Percentiles rank a stretch among this genome's conserved stretches.
These are phyloP conservation scores for Barbatosphaeria neglecta DNA, from an alignment of 495 filamentous ascomycete species.

Conservation along the genomic window DNA sequence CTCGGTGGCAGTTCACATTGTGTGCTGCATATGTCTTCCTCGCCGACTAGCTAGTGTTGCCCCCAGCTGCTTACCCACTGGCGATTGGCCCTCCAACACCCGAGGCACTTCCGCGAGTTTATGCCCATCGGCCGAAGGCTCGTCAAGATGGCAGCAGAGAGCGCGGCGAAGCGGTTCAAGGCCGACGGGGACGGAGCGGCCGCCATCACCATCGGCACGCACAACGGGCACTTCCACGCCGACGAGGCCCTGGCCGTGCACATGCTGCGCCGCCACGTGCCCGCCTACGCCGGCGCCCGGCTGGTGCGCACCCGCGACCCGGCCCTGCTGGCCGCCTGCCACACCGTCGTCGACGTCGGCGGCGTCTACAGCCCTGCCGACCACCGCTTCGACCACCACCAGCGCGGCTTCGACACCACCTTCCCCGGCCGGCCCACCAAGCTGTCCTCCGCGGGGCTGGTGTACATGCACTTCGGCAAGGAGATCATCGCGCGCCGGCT, in stretches of 20 bases:
- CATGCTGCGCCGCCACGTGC: slow-evolving; percentile 76
- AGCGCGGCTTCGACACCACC: slow-evolving; percentile 74
- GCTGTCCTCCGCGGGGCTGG: slow-evolving; percentile 82
- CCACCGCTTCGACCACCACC: slow-evolving; percentile 93
- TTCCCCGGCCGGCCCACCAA: slow-evolving; percentile 69
- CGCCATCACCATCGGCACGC: slow-evolving; percentile 65
- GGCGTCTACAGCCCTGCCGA: slow-evolving; percentile 68
- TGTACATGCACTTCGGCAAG: slow-evolving; percentile 91
- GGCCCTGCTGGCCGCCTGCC: slow-evolving; percentile 62
- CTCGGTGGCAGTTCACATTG: too few species aligned
- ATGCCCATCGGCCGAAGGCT: slow-evolving; percentile 13
- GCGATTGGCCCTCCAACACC: too few species aligned
- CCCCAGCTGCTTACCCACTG: too few species aligned
- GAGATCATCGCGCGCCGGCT: slow-evolving; percentile 65
- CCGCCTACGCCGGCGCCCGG: slow-evolving; percentile 59
- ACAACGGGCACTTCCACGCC: slow-evolving; percentile 97
- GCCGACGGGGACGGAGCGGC: slow-evolving; percentile 24
- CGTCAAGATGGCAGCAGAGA: slow-evolving; percentile 49
- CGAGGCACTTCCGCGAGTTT: too few species aligned
- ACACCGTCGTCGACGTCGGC: slow-evolving; percentile 92
- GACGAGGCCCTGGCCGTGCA: slow-evolving; percentile 97
- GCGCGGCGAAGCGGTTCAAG: slow-evolving; percentile 62
- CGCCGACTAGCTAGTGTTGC: too few species aligned
- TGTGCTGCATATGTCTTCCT: too few species aligned
- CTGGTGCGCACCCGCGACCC: slow-evolving; percentile 84